These are phyloP conservation scores for Nevesoporus exiguus DNA, from an alignment of 768 basidiomycete genomes.

Conservation along the genomic window DNA sequence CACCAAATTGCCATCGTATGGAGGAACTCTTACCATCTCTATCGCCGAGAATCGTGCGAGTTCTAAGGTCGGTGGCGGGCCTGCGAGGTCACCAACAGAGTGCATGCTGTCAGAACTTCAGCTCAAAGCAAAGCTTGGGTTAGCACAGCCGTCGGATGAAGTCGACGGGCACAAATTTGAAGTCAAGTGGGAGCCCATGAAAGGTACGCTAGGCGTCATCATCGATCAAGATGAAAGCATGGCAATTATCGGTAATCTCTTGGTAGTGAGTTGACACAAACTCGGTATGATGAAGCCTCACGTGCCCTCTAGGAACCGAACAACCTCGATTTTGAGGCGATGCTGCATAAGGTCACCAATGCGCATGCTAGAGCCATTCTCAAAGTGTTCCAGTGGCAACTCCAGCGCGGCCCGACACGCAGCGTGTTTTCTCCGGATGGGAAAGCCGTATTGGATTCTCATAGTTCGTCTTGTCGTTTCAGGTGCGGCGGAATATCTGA, in stretches of 20 bases:
- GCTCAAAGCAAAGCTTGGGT: slow-evolving; percentile 57
- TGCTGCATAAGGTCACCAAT: slow-evolving; percentile 61
- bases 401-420: slow-evolving; percentile 48
- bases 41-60: slow-evolving; percentile 52
- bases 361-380: slow-evolving; percentile 66
- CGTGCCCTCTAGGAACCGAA: slow-evolving; percentile 48
- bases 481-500: background rate
- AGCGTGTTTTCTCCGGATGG: slow-evolving; percentile 62
- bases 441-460: slow-evolving; percentile 50
- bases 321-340: slow-evolving; percentile 69
- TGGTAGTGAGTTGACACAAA: slow-evolving; percentile 48
- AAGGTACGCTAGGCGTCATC: slow-evolving; percentile 59
- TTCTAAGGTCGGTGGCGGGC: slow-evolving; percentile 38
- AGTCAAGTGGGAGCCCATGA: slow-evolving; percentile 77
- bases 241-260: slow-evolving; percentile 41
- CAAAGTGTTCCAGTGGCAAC: slow-evolving; percentile 48
- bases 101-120: slow-evolving; percentile 61
- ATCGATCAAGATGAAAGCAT: slow-evolving; percentile 47
- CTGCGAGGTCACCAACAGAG: slow-evolving; percentile 51
- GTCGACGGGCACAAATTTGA: slow-evolving; percentile 66
- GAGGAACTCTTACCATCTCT: slow-evolving; percentile 72
- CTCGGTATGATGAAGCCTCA: background rate
- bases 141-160: slow-evolving; percentile 61
- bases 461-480: slow-evolving; percentile 42
- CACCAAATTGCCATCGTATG: slow-evolving; percentile 53